Evolutionary conservation across 1,139 yeast genomes (phyloP).

Genomic region (Kurtzmaniella quercitrusa): DNA sequence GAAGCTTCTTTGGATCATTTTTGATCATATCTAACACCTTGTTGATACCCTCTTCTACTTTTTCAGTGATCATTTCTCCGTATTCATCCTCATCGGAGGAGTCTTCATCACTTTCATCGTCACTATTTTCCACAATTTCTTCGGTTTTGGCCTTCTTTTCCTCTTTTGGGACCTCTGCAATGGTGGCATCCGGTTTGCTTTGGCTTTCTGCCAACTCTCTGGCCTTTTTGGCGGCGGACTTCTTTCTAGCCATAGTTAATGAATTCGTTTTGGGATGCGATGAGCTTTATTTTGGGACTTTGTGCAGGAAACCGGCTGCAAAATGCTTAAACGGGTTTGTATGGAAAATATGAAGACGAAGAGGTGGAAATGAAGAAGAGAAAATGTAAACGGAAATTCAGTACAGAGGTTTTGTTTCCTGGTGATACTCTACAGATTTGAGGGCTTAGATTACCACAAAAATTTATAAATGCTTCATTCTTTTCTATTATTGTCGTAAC

Average conservation of each 20-base stretch:
- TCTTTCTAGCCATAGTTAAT: slow-evolving; percentile 75
- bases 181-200: background rate
- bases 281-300: background rate
- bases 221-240: slow-evolving; percentile 80
- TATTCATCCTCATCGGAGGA: slow-evolving; percentile 79
- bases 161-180: slow-evolving; percentile 3
- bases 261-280: slow-evolving; percentile 2
- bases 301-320: background rate
- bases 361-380: background rate
- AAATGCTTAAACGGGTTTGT: background rate
- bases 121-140: slow-evolving; percentile 15
- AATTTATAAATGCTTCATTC: too few species aligned
- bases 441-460: too few species aligned
- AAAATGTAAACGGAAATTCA: background rate
- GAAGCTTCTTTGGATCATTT: slow-evolving; percentile 57
- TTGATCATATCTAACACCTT: slow-evolving; percentile 69
- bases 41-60: slow-evolving; percentile 75
- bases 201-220: slow-evolving; percentile 42
- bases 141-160: slow-evolving; percentile 15
- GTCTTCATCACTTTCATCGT: slow-evolving; percentile 20
- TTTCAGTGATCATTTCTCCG: slow-evolving; percentile 84
- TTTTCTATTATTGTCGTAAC: too few species aligned
- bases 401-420: too few species aligned
- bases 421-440: too few species aligned
- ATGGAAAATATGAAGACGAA: background rate